These are phyloP conservation scores for Carex parvula DNA, from an alignment of 176 grass and related monocot species.

Conservation along the genomic window DNA sequence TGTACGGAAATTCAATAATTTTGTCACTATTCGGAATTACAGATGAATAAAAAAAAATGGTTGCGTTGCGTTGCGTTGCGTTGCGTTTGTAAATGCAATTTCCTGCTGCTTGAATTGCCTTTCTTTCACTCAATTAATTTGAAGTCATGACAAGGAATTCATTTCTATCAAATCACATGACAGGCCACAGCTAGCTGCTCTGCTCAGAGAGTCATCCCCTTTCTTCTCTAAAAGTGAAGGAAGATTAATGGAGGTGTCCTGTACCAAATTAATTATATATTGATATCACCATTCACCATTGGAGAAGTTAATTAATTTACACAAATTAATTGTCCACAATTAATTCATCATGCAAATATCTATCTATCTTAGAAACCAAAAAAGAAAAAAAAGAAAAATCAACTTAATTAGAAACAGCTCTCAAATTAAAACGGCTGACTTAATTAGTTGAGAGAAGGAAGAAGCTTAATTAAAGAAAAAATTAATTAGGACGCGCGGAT, in stretches of 20 bases:
- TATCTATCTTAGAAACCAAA: too few species aligned
- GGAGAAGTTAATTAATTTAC: neutral
- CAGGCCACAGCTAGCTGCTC: neutral
- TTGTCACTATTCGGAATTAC: slow-evolving; percentile 3
- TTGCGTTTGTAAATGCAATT: neutral
- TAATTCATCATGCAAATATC: neutral
- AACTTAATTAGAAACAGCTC: neutral
- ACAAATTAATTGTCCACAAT: neutral
- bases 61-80: neutral
- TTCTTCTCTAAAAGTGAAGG: neutral
- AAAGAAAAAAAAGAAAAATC: neutral
- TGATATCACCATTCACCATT: neutral
- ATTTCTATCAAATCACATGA: neutral
- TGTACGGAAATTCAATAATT: neutral
- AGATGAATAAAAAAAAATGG: neutral
- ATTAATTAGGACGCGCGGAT: too few species aligned
- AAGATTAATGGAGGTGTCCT: neutral
- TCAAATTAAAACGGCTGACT: neutral
- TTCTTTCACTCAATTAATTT: neutral
- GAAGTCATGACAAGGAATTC: neutral
- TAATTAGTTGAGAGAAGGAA: neutral
- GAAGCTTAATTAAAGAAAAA: too few species aligned
- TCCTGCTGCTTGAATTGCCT: neutral
- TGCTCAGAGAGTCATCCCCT: too few species aligned
- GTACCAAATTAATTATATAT: neutral